Base-by-base conservation (phyloP, 768 basidiomycete genomes). In the Amanita thiersii region DNA sequence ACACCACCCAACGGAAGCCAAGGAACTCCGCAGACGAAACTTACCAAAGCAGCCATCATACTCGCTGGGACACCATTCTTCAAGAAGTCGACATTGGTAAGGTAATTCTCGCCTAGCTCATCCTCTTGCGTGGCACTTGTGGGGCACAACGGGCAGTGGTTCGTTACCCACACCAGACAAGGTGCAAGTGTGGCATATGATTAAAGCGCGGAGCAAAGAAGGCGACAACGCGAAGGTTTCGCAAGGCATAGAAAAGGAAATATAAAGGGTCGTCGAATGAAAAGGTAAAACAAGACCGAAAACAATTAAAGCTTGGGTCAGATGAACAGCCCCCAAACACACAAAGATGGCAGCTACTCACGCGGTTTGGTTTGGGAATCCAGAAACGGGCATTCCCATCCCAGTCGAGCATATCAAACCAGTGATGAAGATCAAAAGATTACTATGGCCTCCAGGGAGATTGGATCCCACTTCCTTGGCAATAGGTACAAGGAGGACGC, bases 361-460 rank as follows among this genome's bases (percentile, higher is more conserved):
- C 92, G 91, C 90, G 37, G 90, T 92, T 64, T 96, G 90, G 60
- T 97, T 96, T 0, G 94, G 94, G 70, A 98, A 99, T n/a, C 96
- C 96, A 47, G 89, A 92, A 28, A 98, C 92, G 2, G 94, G 93
- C 75, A 98, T 87, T 8, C 90, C 94, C 96, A 99, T 99, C 1
- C 94, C 96, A 4, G 89, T 70, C 2, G 90, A 93, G 57, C 94
- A 97, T 38, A 96, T 84, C 46, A 97, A 68, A 10, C 77, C 91
- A 24, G 92, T 96, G 51, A 92, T 75, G 65, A 99, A 94, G 53
- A 98, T 86, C 49, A 99, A 77, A 6, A 98, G 64, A 50, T 90
- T 83, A 32, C 75, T 67, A 48, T 84, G 86, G 33, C 80, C 64
- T 5, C 68, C 71, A 0, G 77, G 78, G 34, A 97, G 68, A 36